These are phyloP conservation scores for Cystobasidium slooffiae DNA, from an alignment of 1,284 basidiomycete species.

Conservation along the genomic window DNA sequence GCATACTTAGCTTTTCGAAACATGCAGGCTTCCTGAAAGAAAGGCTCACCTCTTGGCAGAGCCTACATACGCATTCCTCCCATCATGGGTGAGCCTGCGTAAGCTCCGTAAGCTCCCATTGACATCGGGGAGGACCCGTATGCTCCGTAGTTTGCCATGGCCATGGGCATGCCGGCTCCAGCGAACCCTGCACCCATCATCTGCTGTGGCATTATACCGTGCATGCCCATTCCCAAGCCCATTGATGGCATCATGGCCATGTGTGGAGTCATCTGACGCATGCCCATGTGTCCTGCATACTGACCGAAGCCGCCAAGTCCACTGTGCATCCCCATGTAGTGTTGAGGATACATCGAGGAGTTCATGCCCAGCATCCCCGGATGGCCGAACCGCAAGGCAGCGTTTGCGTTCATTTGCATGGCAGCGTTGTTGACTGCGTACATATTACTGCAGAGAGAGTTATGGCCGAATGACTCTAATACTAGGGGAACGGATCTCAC, in stretches of 20 bases:
- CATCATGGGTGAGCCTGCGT: no score
- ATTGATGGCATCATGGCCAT: neutral
- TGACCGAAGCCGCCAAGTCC: neutral
- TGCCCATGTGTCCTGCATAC: constrained; percentile 3
- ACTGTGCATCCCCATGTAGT: neutral
- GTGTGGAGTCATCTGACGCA: neutral
- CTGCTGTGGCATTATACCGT: neutral
- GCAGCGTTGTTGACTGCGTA: neutral
- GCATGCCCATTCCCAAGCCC: constrained; percentile 10
- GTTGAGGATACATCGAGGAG: neutral
- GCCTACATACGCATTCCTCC: no score
- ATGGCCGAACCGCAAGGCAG: neutral
- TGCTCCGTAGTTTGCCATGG: neutral
- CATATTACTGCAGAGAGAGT: neutral
- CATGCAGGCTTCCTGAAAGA: no score
- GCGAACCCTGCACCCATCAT: neutral
- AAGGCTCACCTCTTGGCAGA: no score
- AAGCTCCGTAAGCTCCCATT: constrained; percentile 9
- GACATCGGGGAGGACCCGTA: constrained; percentile 1
- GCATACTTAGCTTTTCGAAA: no score
- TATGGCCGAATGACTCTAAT: no score
- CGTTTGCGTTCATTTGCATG: neutral
- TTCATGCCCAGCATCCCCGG: neutral
- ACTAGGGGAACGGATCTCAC: no score
- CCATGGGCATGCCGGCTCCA: constrained; percentile 6